Percentiles rank a stretch among this genome's conserved stretches.
Evolutionary conservation across 345 rosid genomes (phyloP).

Genomic region (Brassica nigra): DNA sequence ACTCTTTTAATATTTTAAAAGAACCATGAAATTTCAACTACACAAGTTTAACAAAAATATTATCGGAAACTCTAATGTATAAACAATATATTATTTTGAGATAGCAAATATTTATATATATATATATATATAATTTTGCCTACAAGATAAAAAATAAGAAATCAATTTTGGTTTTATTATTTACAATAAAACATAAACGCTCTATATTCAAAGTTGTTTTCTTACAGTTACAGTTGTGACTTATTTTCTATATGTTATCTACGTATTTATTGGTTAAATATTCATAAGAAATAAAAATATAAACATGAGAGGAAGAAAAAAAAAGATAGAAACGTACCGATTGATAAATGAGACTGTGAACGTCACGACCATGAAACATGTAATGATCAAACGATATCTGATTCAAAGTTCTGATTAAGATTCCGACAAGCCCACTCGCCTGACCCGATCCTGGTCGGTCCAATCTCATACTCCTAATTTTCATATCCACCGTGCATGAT

Average conservation of each 20-base stretch:
- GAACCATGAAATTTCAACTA: background rate
- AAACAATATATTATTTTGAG: background rate
- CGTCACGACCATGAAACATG: slow-evolving; percentile 62
- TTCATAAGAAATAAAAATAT: background rate
- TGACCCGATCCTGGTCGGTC: slow-evolving; percentile 36
- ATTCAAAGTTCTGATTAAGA: slow-evolving; percentile 55
- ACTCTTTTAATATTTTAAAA: background rate
- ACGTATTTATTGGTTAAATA: background rate
- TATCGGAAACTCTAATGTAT: background rate
- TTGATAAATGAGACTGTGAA: slow-evolving; percentile 48
- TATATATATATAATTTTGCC: no score
- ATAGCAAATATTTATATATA: no score
- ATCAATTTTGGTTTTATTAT: background rate
- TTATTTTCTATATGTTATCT: background rate
- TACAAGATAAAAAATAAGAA: no score
- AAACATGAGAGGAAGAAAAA: background rate
- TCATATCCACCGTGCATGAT: slow-evolving; percentile 18
- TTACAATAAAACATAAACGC: background rate
- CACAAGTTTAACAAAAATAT: background rate
- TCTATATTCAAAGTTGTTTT: background rate
- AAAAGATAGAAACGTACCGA: slow-evolving; percentile 55
- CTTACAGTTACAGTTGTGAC: background rate
- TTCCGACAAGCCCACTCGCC: slow-evolving; percentile 46
- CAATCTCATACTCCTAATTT: slow-evolving; percentile 31
- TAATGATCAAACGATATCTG: slow-evolving; percentile 61